Base-by-base conservation (phyloP, 2,329 filamentous ascomycete species). In the Penicillium vulpinum region DNA sequence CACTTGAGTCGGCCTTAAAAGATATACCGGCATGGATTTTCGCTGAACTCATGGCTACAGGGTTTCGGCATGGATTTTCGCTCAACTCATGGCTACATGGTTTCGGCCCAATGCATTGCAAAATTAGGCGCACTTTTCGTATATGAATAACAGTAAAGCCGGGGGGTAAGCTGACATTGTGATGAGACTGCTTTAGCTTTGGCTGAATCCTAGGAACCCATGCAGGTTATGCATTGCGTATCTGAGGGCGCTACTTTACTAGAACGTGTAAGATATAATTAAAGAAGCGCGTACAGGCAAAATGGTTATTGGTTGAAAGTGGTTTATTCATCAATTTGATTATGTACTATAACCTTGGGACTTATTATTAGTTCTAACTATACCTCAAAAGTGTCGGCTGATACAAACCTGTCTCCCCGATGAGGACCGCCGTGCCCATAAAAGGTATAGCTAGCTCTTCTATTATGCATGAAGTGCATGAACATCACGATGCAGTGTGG, bases 121-220 rank as follows among this genome's bases (percentile, higher is more conserved):
- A 16, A 28, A 26, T 51, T 13, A 39, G 51, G 18, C 41, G 13
- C 33, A 22, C 31, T 47, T 8, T 28, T 22, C 8, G 13, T 31
- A 4, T n/a, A 35, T 35, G 15, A n/a, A 35, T 24, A 47, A 15
- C 22, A 29, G 13, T 44, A 44, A 18, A 31, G 15, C 3, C 3
- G 28, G 39, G 35, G 29, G 43, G 59, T 56, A 62, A 62, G 62
- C 57, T 56, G 57, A 59, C 51, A 41, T 44, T 40, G 51, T 46
- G 28, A 56, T 22, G 41, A 46, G 31, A 28, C 10, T 31, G 48
- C 40, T 46, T 38, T 39, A 39, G 22, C 54, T 38, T 28, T 22
- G 35, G 5, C 13, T n/a, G 10, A 24, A 56, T 41, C 41, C 48
- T 26, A 28, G 35, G 29, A 35, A 33, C 4, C n/a, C 7, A 46